Conservation (phyloP, 2,329 filamentous ascomycete genomes). For the Calonectria naviculata region DNA sequence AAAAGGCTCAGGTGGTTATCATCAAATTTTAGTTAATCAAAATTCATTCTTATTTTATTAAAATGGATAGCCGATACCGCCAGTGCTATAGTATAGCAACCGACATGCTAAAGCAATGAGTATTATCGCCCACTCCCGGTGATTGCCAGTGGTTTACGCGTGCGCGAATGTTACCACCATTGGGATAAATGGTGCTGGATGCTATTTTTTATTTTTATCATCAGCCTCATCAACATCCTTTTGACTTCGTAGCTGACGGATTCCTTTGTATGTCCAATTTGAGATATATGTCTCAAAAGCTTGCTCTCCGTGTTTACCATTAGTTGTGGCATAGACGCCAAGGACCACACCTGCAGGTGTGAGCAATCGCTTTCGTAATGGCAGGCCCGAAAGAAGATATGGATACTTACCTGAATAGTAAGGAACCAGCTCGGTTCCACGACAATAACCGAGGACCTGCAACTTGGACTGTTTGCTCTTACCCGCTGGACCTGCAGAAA, state of each 20-base stretch:
- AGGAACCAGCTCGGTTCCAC: not conserved
- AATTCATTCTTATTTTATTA: too few species aligned
- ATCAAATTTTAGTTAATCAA: not conserved
- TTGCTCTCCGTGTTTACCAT: not conserved
- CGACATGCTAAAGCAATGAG: too few species aligned
- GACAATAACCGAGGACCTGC: not conserved
- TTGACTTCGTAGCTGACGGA: not conserved
- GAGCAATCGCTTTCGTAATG: not conserved
- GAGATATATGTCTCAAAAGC: not conserved
- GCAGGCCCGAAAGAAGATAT: not conserved
- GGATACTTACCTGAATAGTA: not conserved
- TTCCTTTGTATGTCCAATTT: not conserved
- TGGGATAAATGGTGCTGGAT: not conserved
- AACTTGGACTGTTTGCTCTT: not conserved
- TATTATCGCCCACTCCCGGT: too few species aligned
- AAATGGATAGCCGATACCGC: too few species aligned
- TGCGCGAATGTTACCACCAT: not conserved
- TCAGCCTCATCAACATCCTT: not conserved
- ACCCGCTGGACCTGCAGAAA: not conserved
- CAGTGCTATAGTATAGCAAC: too few species aligned
- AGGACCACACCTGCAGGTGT: not conserved
- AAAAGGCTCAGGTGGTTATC: constrained; percentile 3
- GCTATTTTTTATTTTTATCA: not conserved
- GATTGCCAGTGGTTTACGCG: not conserved
- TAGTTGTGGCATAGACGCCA: not conserved